phyloP scores from a whole-genome alignment of 2,329 filamentous ascomycete genomes.

The Dryadomyces sulphureus region DNA sequence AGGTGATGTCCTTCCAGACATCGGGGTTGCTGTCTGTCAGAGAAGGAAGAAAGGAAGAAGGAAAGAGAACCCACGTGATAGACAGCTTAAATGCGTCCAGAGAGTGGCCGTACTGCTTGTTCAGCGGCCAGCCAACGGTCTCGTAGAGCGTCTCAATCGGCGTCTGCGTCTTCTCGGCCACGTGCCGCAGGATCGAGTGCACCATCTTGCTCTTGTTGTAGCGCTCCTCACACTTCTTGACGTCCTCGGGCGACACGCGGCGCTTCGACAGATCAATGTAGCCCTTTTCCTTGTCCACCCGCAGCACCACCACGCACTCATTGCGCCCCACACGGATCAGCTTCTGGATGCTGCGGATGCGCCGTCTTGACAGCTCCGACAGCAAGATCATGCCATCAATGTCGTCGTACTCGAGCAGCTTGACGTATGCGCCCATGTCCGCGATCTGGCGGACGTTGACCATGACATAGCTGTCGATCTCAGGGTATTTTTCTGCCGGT shows the following conservation, averaged over 20 bases:
- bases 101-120: conserved; percentile 93
- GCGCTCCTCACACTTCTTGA: conserved; percentile 94
- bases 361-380: conserved; percentile 90
- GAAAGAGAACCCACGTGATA: conserved; percentile 57
- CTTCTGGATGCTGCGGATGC: conserved; percentile 98
- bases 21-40: conserved; percentile 59
- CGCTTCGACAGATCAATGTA: conserved; percentile 99
- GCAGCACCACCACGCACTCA: conserved; percentile 93
- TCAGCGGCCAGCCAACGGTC: conserved; percentile 89
- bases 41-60: not conserved
- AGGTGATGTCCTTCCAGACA: conserved; percentile 86
- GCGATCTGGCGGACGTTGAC: conserved; percentile 92
- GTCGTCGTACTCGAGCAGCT: conserved; percentile 98
- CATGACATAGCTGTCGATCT: conserved; percentile 99
- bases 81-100: conserved; percentile 98
- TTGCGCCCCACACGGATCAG: conserved; percentile 96
- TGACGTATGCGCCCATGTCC: conserved; percentile 99
- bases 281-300: conserved; percentile 97
- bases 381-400: conserved; percentile 99
- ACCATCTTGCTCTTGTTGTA: conserved; percentile 99
- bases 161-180: conserved; percentile 87
- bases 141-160: conserved; percentile 94
- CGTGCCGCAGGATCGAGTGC: conserved; percentile 96
- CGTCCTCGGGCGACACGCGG: conserved; percentile 92
- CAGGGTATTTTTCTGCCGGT: conserved; percentile 54